Evolutionary conservation across 805 yeast species (phyloP).

Genomic region (Nakazawaea laoshanensis): DNA sequence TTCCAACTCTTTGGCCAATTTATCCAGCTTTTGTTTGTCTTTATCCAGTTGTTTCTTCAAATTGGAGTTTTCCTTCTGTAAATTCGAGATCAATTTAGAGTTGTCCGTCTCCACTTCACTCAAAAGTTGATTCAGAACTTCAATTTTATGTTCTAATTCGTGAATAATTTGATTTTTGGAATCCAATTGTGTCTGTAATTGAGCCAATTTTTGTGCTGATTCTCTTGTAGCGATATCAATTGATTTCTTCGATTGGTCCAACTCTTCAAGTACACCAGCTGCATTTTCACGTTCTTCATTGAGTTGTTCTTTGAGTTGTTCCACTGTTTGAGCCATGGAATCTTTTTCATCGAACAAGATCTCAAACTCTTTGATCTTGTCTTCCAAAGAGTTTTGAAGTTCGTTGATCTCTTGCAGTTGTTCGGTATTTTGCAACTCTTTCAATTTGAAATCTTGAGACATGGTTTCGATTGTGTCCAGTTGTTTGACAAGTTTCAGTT

Average conservation of each 20-base stretch:
- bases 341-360: conserved; percentile 11
- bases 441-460: conserved; percentile 12
- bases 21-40: too few species aligned
- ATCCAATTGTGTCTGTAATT: conserved; percentile 9
- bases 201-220: not conserved
- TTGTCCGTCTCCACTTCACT: not conserved
- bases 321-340: conserved; percentile 19
- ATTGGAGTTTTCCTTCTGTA: not conserved
- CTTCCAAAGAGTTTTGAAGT: conserved; percentile 6
- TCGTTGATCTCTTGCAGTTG: conserved; percentile 12
- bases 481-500: too few species aligned
- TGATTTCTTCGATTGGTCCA: not conserved
- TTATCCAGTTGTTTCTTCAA: not conserved
- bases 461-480: conserved; percentile 12
- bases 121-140: not conserved
- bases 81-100: not conserved
- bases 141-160: conserved; percentile 14
- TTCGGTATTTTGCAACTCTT: conserved; percentile 12
- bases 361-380: conserved; percentile 10
- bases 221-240: not conserved
- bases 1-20: conserved; percentile 18
- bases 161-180: conserved; percentile 5
- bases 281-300: not conserved
- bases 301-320: not conserved
- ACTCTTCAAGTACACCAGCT: not conserved